Evolutionary conservation across 2,329 filamentous ascomycete species (phyloP), one percentile per base, ranked within the genome.

Genomic region (Arthrobotrys iridis): DNA sequence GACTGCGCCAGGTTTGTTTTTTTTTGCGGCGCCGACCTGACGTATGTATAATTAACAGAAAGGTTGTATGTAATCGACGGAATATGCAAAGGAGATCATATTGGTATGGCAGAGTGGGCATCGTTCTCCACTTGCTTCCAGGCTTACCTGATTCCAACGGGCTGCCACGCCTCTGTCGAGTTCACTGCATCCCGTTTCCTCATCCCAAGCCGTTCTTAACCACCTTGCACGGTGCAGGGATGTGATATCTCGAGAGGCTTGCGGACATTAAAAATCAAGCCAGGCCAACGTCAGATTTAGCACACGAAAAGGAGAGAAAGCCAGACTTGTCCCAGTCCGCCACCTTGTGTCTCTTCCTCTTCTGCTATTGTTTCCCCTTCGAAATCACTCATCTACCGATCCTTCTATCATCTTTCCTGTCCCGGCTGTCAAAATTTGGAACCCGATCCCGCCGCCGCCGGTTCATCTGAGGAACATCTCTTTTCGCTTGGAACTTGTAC

Each of bases 241-340:
- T 57, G 30, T 58, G 62, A 58, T 62, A 62, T 74, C 62, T 55
- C 50, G 50, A 55, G 70, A 67, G 62, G 70, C 70, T 66, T 67
- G 70, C 70, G 70, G 62, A 63, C 55, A 74, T 74, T 74, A 74
- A 74, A 65, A 60, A 43, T 48, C 58, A 63, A 62, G 66, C 66
- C 60, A 58, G 15, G 55, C 46, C 58, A 72, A 72, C 59, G 67
- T 72, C 67, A 72, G 48, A 62, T 58, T 57, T 48, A 66, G 68
- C 50, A 20, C 58, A 48, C 52, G 52, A 74, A 62, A 62, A 74
- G 59, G 59, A 65, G 58, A 71, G 37, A 26, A 43, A 58, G 15
- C 62, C 60, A 30, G 57, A 28, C 50, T 22, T 46, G 41, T 30
- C 46, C 28, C 43, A 43, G 24, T 67, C 50, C 37, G 26, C 50